Evolutionary conservation across 805 yeast species (phyloP).

Genomic region (Jamesozyma jinghongensis): DNA sequence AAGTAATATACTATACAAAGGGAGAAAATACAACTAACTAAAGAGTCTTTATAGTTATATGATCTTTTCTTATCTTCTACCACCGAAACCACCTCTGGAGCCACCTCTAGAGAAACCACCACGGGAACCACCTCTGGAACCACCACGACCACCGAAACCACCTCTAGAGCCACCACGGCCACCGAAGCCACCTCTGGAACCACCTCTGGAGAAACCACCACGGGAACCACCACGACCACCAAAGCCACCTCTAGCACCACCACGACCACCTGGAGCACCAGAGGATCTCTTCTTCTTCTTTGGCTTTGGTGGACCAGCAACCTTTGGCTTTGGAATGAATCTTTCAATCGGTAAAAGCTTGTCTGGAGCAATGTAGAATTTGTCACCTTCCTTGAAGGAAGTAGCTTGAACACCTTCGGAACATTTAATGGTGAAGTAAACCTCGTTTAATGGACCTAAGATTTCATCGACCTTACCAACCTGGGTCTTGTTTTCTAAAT

Average conservation of each 20-base stretch:
- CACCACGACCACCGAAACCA: conserved; percentile 39
- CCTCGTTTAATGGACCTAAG: conserved; percentile 94
- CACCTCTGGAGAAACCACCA: conserved; percentile 39
- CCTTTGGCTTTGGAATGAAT: conserved; percentile 93
- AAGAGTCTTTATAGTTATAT: neutral
- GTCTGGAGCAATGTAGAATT: conserved; percentile 91
- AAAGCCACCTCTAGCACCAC: conserved; percentile 34
- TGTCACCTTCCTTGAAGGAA: conserved; percentile 92
- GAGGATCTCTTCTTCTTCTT: conserved; percentile 55
- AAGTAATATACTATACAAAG: conserved; percentile 1
- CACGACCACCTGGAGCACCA: conserved; percentile 38
- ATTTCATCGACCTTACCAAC: conserved; percentile 98
- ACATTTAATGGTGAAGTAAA: conserved; percentile 94
- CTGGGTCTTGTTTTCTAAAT: conserved; percentile 89
- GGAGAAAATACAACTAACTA: neutral
- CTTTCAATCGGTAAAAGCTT: conserved; percentile 92
- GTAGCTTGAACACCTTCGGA: conserved; percentile 92
- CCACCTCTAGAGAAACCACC: conserved; percentile 32
- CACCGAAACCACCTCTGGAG: conserved; percentile 31
- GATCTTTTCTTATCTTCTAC: conserved; percentile 3
- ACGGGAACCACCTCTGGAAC: conserved; percentile 30
- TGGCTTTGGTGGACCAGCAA: conserved; percentile 71
- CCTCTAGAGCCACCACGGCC: conserved; percentile 38
- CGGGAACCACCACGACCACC: conserved; percentile 40
- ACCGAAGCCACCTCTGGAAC: conserved; percentile 36